Evolutionary conservation across 2,329 filamentous ascomycete genomes (phyloP), one percentile per base, ranked within the genome.

Genomic region (Seiridium cupressi): DNA sequence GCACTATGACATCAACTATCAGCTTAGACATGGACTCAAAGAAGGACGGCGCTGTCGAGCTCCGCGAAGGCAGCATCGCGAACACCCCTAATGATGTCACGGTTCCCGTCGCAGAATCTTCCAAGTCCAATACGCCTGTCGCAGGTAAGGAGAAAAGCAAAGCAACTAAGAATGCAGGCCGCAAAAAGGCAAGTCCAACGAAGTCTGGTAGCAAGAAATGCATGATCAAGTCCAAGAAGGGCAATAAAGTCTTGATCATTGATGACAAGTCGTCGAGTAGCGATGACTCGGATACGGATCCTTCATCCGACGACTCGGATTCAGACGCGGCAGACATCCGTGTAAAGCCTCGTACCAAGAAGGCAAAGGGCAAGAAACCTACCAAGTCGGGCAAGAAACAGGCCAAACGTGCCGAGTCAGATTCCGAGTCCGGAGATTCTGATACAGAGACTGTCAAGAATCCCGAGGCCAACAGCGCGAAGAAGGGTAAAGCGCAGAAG

Each of bases 331-430:
- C 9, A 9, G 32, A 13, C 9, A 10, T 32, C 7, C 32, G 13
- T 32, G 32, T n/a, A 3, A 53, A 53, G 9, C 38, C 49, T 18
- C 32, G 49, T 36, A 42, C 38, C 26, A 55, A 44, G 35, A 31
- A 55, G 6, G 42, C 66, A 9, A 73, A 71, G 51, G 31, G 62
- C 38, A 74, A 70, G 62, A 72, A 69, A 57, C 71, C 40, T 56
- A 9, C 10, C 64, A 1, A 72, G 66, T 58, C 70, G 58, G 59
- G 61, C 1, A 73, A 69, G 58, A 74, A 71, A 63, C 48, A 56
- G 0, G 6, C 55, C 49, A 72, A 69, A 55, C 32, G 56, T 3
- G 59, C 63, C 36, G 59, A 6, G 11, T 6, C 67, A 3, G 65
- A 13, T 7, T 8, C 55, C 47, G 72, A 69, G 55, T 35, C 57